phyloP scores from a whole-genome alignment of 2,329 filamentous ascomycete genomes.

The Orbilia oligospora region DNA sequence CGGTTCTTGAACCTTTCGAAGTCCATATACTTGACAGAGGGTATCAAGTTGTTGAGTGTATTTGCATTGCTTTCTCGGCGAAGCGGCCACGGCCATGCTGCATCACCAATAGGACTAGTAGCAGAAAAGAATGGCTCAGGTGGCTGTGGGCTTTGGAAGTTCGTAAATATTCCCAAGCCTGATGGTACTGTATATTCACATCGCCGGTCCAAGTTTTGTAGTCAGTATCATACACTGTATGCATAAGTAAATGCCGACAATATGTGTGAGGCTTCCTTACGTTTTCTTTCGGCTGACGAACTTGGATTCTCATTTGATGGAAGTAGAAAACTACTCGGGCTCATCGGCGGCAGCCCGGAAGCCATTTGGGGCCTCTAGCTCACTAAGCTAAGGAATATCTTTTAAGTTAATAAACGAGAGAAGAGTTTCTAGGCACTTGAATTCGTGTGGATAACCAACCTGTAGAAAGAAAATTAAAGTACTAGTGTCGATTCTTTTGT shows the following conservation, averaged over 20 bases:
- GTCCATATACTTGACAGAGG: conserved; percentile 67
- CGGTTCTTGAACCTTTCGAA: conserved; percentile 70
- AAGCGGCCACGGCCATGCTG: conserved; percentile 1
- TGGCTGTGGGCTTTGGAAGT: conserved; percentile 3
- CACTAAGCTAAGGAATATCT: background rate
- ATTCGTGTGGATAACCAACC: too few species aligned
- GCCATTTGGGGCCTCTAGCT: background rate
- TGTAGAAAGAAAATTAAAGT: background rate
- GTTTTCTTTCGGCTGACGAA: background rate
- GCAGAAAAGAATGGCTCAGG: conserved; percentile 8
- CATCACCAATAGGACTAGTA: background rate
- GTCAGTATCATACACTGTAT: background rate
- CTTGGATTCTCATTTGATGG: background rate
- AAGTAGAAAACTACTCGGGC: conserved; percentile 13
- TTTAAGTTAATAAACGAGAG: background rate
- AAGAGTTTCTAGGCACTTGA: background rate
- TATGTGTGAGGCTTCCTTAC: background rate
- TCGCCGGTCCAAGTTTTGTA: background rate
- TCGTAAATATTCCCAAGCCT: conserved; percentile 8
- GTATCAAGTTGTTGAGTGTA: conserved; percentile 63
- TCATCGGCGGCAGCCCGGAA: conserved; percentile 3
- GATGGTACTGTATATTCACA: background rate
- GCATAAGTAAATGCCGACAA: background rate
- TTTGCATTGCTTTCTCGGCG: background rate
- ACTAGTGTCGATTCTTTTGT: background rate